Base-by-base conservation (phyloP, 371 early-diverging fungal genomes). In the Mortierella sp. region DNA sequence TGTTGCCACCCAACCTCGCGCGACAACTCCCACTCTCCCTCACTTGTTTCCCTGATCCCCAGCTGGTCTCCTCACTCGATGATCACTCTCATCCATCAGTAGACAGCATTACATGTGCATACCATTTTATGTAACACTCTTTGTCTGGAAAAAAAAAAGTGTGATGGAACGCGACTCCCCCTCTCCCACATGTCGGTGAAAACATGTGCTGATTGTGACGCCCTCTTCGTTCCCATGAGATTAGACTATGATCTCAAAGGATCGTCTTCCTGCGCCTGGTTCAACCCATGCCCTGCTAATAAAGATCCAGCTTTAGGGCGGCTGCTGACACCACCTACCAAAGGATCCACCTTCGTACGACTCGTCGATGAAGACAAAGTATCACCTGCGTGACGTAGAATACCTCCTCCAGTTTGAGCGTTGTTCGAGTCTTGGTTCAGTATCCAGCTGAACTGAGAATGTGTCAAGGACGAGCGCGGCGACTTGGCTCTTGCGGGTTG, bases 381-480 rank as follows among this genome's bases (percentile, higher is more conserved):
- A 0, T 2, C 59, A 41, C 28, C 51, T 54, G 9, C 18, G 34
- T 34, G 19, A 19, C 6, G 16, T 42, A 12, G 45, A 13, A 16
- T 2, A 9, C n/a, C n/a, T 49, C 39, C 43, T 19, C 39, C 50
- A n/a, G 38, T 60, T 28, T 48, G 13, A 26, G 24, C 24, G 8
- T 1, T 39, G 19, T 45, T 43, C 24, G 23, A 39, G 4, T 67
- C 67, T 21, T 65, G 69, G 55, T 54, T 53, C 51, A 74, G 45
- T 61, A 78, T 78, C 78, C 78, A 78, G 34, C 78, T 71, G 38
- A 66, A 78, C 53, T 78, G 71, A 5, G 71, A 71, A 21, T 78
- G 27, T 10, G 71, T 67, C 49, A 78, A n/a, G 23, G 71, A 71
- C 2, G 78, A 78, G 14, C 78, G 54, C 24, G 71, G 71, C 12